Conservation (phyloP, 148 eudicot genomes). For the Dianthus caryophyllus region DNA sequence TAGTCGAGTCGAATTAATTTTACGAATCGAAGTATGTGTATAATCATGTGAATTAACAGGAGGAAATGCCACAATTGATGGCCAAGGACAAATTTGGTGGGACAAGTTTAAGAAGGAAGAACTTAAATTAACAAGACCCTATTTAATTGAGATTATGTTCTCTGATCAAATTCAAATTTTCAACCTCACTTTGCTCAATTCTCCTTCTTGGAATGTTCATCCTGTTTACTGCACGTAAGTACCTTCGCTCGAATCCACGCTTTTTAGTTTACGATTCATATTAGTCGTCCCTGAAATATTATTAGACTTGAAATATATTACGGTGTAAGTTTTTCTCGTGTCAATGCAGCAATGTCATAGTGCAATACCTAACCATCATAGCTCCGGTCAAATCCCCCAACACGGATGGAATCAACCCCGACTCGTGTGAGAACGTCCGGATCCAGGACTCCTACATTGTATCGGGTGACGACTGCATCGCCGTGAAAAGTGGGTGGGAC, state of each 20-base stretch:
- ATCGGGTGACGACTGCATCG: conserved; percentile 90
- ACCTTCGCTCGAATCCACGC: not conserved
- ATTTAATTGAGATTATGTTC: conserved; percentile 79
- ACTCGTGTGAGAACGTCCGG: conserved; percentile 71
- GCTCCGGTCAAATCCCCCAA: conserved; percentile 78
- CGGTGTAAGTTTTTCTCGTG: not conserved
- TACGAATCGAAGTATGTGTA: too few relatives aligned
- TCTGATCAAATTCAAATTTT: conserved; percentile 76
- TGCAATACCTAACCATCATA: conserved; percentile 63
- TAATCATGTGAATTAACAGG: conserved; percentile 35
- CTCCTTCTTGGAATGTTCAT: conserved; percentile 93
- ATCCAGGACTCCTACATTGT: conserved; percentile 83
- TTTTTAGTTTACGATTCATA: not conserved
- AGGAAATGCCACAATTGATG: conserved; percentile 82
- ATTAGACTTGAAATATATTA: not conserved
- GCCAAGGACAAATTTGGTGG: conserved; percentile 91
- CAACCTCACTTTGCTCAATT: conserved; percentile 68
- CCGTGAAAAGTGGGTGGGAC: conserved; percentile 93
- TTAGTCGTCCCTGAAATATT: not conserved
- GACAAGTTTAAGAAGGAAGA: conserved; percentile 53
- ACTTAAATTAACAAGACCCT: conserved; percentile 64
- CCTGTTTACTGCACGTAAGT: conserved; percentile 82
- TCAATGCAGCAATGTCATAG: conserved; percentile 56
- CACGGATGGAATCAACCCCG: conserved; percentile 96
- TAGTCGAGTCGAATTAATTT: too few relatives aligned